phyloP scores from a whole-genome alignment of 2,329 filamentous ascomycete genomes.

The Drechslerella dactyloides region DNA sequence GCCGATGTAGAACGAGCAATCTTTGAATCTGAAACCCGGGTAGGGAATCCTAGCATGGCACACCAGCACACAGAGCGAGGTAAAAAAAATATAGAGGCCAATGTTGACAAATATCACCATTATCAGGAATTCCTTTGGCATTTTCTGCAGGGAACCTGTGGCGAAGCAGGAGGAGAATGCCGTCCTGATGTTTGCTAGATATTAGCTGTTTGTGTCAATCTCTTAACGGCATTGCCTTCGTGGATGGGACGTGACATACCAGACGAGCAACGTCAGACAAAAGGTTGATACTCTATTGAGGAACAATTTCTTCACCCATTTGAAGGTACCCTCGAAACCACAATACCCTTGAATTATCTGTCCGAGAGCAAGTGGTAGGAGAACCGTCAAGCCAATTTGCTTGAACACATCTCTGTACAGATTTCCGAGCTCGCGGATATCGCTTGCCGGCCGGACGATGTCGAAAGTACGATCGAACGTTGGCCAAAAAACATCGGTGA shows the following conservation, averaged over 20 bases:
- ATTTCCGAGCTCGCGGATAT: conserved; percentile 61
- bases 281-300: conserved; percentile 62
- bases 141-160: conserved; percentile 66
- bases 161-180: conserved; percentile 72
- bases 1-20: conserved; percentile 53
- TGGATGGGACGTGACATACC: conserved; percentile 58
- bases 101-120: conserved; percentile 73
- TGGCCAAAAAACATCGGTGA: conserved; percentile 67
- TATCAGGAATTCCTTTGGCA: conserved; percentile 68
- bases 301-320: conserved; percentile 64
- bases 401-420: conserved; percentile 73
- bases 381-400: conserved; percentile 71
- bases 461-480: conserved; percentile 63
- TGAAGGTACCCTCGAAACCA: conserved; percentile 63
- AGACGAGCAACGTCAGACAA: conserved; percentile 63
- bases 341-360: conserved; percentile 65
- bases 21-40: conserved; percentile 64
- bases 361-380: conserved; percentile 69
- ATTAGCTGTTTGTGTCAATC: too few species aligned
- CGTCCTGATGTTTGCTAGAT: conserved; percentile 62
- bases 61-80: conserved; percentile 66
- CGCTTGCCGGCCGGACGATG: conserved; percentile 64
- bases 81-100: conserved; percentile 69
- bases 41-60: conserved; percentile 56
- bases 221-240: too few species aligned